Conservation (phyloP, 1,284 basidiomycete genomes). For the Puccinia hordei region DNA sequence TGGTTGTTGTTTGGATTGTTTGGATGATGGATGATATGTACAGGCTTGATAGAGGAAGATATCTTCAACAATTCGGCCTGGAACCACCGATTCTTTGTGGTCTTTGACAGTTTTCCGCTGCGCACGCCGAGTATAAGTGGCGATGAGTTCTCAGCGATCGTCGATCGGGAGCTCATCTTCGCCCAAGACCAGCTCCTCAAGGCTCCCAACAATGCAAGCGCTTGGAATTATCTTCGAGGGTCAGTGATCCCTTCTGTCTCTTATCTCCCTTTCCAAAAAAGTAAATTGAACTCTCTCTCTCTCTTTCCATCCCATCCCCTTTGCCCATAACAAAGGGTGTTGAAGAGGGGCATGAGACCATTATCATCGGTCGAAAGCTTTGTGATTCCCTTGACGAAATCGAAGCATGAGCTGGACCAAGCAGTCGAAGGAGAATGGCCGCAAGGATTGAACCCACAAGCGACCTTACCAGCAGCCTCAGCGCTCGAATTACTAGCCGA, state of each 20-base stretch:
- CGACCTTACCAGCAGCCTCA: slow-evolving; percentile 71
- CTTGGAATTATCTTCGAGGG: slow-evolving; percentile 90
- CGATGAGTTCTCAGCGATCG: slow-evolving; percentile 11
- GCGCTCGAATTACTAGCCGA: slow-evolving; percentile 88
- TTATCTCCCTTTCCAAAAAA: background rate
- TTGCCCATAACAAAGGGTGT: too few species aligned
- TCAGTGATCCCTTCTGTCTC: slow-evolving; percentile 54
- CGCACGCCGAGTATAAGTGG: background rate
- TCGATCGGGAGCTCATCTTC: slow-evolving; percentile 55
- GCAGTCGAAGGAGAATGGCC: slow-evolving; percentile 57
- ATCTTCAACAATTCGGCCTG: slow-evolving; percentile 95
- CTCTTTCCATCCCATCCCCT: too few species aligned
- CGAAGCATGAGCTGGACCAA: slow-evolving; percentile 54
- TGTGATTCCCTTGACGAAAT: slow-evolving; percentile 63
- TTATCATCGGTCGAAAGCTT: slow-evolving; percentile 67
- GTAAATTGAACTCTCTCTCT: too few species aligned
- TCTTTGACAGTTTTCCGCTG: slow-evolving; percentile 63
- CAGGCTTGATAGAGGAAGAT: slow-evolving; percentile 74
- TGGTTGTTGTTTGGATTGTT: too few species aligned
- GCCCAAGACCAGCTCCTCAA: slow-evolving; percentile 76
- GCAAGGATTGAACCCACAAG: slow-evolving; percentile 67
- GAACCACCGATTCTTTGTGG: slow-evolving; percentile 94
- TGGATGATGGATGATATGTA: slow-evolving; percentile 54
- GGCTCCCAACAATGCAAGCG: slow-evolving; percentile 85
- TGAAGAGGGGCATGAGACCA: slow-evolving; percentile 67